These are phyloP conservation scores for Trichaptum fuscoviolaceum DNA, from an alignment of 768 basidiomycete species.

Conservation along the genomic window DNA sequence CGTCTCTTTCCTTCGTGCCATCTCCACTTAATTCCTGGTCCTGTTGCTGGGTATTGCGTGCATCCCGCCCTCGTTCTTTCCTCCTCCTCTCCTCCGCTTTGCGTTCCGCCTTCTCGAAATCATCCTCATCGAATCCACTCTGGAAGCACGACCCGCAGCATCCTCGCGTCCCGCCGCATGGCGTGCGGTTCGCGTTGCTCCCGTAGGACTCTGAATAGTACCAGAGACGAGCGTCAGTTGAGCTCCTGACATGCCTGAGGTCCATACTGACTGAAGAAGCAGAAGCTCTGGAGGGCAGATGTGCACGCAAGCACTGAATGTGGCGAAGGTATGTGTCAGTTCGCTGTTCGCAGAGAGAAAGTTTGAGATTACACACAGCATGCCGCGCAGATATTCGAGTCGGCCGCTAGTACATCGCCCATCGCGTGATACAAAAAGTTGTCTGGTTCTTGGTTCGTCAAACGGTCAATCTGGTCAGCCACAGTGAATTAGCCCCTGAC, in stretches of 20 bases:
- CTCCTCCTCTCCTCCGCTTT: conserved; percentile 9
- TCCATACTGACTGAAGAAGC: background rate
- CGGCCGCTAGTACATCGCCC: background rate
- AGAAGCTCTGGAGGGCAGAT: background rate
- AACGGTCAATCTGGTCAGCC: background rate
- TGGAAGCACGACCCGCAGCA: conserved; percentile 5
- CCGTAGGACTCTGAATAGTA: background rate
- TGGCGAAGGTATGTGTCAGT: background rate
- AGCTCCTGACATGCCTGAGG: background rate
- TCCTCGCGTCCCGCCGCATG: background rate
- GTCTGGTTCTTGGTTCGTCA: background rate
- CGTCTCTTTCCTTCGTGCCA: conserved; percentile 2
- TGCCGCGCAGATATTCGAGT: background rate
- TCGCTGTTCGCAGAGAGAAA: background rate
- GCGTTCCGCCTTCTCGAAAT: conserved; percentile 10
- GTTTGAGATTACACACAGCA: background rate
- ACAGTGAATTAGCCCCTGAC: no score
- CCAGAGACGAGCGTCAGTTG: background rate
- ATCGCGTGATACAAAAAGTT: background rate
- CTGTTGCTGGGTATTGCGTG: background rate
- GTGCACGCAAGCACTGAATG: background rate
- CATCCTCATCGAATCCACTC: conserved; percentile 8
- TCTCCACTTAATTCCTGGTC: no score
- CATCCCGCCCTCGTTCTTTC: background rate
- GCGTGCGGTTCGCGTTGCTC: background rate